phyloP scores from a whole-genome alignment of 2,329 filamentous ascomycete species.

The Tympanopsis confertula region DNA sequence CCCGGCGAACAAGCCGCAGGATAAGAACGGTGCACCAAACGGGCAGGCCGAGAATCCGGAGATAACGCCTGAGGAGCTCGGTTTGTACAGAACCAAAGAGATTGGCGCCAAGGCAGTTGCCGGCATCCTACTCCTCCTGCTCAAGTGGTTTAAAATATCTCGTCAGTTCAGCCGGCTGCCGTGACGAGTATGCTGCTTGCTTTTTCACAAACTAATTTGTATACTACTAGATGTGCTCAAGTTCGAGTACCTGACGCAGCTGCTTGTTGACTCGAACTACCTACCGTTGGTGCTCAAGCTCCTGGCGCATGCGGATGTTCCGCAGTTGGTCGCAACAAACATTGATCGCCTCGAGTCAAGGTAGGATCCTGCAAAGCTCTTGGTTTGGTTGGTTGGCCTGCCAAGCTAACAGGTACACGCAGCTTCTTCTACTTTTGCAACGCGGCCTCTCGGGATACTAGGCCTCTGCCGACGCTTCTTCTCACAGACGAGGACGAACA shows the following conservation, averaged over 20 bases:
- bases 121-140: slow-evolving; percentile 71
- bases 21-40: slow-evolving; percentile 16
- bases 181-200: not conserved
- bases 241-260: slow-evolving; percentile 88
- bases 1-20: slow-evolving; percentile 16
- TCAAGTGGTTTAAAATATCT: slow-evolving; percentile 95
- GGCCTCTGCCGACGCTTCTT: slow-evolving; percentile 5
- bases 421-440: slow-evolving; percentile 92
- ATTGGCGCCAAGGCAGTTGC: slow-evolving; percentile 85
- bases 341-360: slow-evolving; percentile 73
- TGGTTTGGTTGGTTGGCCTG: not conserved
- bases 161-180: slow-evolving; percentile 44
- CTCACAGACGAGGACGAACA: slow-evolving; percentile 12
- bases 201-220: not conserved
- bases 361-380: slow-evolving; percentile 28
- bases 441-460: not conserved
- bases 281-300: slow-evolving; percentile 84
- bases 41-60: slow-evolving; percentile 24
- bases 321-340: slow-evolving; percentile 76
- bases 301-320: slow-evolving; percentile 86
- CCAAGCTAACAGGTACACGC: slow-evolving; percentile 8
- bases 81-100: slow-evolving; percentile 70
- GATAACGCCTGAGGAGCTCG: slow-evolving; percentile 61
- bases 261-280: slow-evolving; percentile 90
- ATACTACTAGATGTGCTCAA: slow-evolving; percentile 65